Conservation (phyloP, 148 eudicot species). For the Euryodendron excelsum region DNA sequence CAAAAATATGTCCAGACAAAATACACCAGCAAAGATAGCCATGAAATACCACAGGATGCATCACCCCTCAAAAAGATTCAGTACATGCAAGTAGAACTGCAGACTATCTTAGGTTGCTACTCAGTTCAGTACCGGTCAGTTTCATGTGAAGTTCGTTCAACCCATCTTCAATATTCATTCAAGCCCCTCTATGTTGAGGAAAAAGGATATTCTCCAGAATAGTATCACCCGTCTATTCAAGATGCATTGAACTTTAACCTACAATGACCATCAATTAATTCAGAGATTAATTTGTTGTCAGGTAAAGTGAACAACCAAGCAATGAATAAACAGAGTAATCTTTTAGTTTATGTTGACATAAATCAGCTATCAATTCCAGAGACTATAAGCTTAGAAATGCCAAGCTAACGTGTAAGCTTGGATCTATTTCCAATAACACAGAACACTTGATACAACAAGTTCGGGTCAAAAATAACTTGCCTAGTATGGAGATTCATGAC, state of each 20-base stretch:
- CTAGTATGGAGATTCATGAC: too few species aligned
- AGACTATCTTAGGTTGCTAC: neutral
- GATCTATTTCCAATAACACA: too few species aligned
- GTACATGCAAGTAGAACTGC: conserved; percentile 19
- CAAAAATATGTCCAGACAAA: conserved; percentile 33
- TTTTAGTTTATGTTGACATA: too few species aligned
- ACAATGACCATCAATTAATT: neutral
- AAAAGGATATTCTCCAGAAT: neutral
- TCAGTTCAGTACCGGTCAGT: conserved; percentile 13
- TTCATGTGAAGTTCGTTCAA: conserved; percentile 1
- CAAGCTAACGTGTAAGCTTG: too few species aligned
- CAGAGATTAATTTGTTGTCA: neutral
- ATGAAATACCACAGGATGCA: conserved; percentile 40
- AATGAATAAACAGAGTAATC: neutral
- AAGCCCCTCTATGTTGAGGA: neutral
- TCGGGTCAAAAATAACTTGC: neutral
- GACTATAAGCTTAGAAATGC: neutral
- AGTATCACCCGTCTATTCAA: neutral
- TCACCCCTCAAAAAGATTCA: conserved; percentile 29
- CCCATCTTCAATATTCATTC: neutral
- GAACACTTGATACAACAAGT: neutral
- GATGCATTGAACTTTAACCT: conserved; percentile 15
- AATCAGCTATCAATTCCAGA: neutral
- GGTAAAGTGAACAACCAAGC: conserved; percentile 4
- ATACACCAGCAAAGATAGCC: conserved; percentile 46